Percentiles rank a stretch among this genome's conserved stretches.
Evolutionary conservation across 352 stramenopile species (phyloP).

Genomic region (Globisporangium uncinulatum): DNA sequence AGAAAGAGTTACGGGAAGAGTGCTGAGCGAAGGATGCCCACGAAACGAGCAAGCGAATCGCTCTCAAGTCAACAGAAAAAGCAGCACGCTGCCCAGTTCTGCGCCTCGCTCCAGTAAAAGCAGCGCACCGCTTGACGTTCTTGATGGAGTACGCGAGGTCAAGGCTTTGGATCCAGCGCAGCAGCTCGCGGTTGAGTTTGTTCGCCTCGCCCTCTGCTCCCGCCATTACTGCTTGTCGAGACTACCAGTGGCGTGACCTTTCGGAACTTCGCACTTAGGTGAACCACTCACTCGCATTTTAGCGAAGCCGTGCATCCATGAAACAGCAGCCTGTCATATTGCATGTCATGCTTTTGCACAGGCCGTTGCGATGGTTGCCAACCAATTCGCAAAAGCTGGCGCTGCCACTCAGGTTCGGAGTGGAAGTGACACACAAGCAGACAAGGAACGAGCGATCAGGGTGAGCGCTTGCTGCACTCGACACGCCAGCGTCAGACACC

Average conservation of each 20-base stretch:
- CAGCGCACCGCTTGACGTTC: constrained; percentile 84
- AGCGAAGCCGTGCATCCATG: too few relatives aligned
- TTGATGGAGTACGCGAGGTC: constrained; percentile 92
- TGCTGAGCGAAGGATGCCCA: too few relatives aligned
- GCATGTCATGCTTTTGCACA: constrained; percentile 11
- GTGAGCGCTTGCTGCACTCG: too few relatives aligned
- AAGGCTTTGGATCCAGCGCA: constrained; percentile 92
- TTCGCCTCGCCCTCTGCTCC: constrained; percentile 28
- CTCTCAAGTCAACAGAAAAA: too few relatives aligned
- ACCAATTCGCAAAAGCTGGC: constrained; percentile 14
- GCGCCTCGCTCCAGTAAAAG: too few relatives aligned
- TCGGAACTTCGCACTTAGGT: not conserved
- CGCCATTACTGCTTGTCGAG: constrained; percentile 2
- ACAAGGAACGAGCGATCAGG: not conserved
- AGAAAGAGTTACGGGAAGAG: too few relatives aligned
- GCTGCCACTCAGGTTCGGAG: constrained; percentile 3
- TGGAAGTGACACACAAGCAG: constrained; percentile 1
- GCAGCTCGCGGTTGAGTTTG: constrained; percentile 85
- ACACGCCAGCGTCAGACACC: too few relatives aligned
- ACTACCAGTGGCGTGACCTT: not conserved
- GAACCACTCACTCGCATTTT: too few relatives aligned
- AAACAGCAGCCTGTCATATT: not conserved
- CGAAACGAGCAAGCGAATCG: too few relatives aligned
- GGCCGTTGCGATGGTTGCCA: constrained; percentile 16
- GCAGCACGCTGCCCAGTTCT: too few relatives aligned